These are phyloP conservation scores for Lactarius hatsudake DNA, from an alignment of 768 basidiomycete genomes.

Conservation along the genomic window DNA sequence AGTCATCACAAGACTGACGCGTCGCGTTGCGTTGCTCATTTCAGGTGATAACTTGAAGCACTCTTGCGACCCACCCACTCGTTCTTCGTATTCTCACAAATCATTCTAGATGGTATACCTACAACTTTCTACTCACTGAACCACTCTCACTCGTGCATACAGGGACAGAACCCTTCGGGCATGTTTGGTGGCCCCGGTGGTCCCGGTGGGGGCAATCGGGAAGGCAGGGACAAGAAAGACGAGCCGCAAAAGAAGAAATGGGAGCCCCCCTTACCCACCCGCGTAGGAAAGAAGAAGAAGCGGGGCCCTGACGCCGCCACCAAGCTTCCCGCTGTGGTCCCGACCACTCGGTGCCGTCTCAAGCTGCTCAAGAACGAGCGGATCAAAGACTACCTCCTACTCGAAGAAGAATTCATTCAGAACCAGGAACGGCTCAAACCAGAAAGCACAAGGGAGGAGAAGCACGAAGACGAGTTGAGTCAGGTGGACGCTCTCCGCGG, in stretches of 20 bases:
- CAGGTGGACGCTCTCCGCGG: constrained; percentile 94
- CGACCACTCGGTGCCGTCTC: constrained; percentile 92
- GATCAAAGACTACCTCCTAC: constrained; percentile 94
- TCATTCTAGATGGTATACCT: constrained; percentile 16
- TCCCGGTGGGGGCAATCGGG: constrained; percentile 31
- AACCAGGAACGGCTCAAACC: constrained; percentile 92
- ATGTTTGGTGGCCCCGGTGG: constrained; percentile 36
- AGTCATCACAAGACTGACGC: constrained; percentile 34
- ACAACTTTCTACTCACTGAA: constrained; percentile 17
- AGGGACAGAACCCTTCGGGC: constrained; percentile 80
- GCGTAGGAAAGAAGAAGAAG: constrained; percentile 95
- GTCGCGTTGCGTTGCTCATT: constrained; percentile 31
- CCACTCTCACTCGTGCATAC: constrained; percentile 1
- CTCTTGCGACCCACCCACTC: constrained; percentile 17
- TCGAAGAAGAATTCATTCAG: constrained; percentile 93
- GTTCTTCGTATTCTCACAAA: constrained; percentile 1
- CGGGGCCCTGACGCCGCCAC: constrained; percentile 88
- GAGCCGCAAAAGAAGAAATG: constrained; percentile 86
- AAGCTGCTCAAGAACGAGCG: constrained; percentile 96
- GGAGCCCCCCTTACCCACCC: constrained; percentile 96
- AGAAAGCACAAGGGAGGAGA: constrained; percentile 84
- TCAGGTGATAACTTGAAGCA: constrained; percentile 15
- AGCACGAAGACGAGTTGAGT: constrained; percentile 91
- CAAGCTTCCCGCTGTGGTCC: constrained; percentile 89
- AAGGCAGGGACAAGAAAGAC: constrained; percentile 40